Base-by-base conservation (phyloP, 441 rosid genomes). In the Francoa sonchifolia region DNA sequence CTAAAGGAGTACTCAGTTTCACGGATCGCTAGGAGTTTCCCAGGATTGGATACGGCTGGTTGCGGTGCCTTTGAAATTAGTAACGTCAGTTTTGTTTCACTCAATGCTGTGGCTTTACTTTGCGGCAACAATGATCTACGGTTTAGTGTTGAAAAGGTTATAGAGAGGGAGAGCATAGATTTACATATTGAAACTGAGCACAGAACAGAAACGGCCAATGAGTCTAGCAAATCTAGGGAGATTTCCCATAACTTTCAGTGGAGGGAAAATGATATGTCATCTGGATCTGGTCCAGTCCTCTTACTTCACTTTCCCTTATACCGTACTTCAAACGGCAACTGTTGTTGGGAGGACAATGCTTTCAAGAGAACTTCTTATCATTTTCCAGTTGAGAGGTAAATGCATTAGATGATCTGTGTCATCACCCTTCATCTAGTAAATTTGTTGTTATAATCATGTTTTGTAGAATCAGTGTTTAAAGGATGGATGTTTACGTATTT, bases 11-110 rank as follows among this genome's bases (percentile, higher is more conserved):
- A 52, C 8, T 62, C 65, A 19, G 67, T 79, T 39, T 23, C 57
- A 26, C 56, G 79, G 81, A 40, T 68, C 20, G 49, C 77, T 31
- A 56, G 68, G 47, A 62, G 39, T 31, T 71, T 79, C 46, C 81
- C 89, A 1, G 81, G 81, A 10, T 42, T 79, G 55, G 81, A 71
- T 30, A 66, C 75, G 13, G 39, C 73, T 19, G 79, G 81, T 33
- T 76, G 77, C 12, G 84, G 84, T 27, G 66, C 77, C 14, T 79
- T 79, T 44, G 72, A 76, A 46, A 71, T 79, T 25, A 57, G 65
- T 40, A 76, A 76, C 39, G 33, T 73, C 21, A 71, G 73, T 55
- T 79, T 73, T 59, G 73, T 76, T 26, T 73, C 84, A 3, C 74
- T 73, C 21, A 76, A 79, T 49, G 33, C 71, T 32, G 72, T 68